Base-by-base conservation (phyloP, 2,329 filamentous ascomycete genomes). In the Alternaria brassicae region DNA sequence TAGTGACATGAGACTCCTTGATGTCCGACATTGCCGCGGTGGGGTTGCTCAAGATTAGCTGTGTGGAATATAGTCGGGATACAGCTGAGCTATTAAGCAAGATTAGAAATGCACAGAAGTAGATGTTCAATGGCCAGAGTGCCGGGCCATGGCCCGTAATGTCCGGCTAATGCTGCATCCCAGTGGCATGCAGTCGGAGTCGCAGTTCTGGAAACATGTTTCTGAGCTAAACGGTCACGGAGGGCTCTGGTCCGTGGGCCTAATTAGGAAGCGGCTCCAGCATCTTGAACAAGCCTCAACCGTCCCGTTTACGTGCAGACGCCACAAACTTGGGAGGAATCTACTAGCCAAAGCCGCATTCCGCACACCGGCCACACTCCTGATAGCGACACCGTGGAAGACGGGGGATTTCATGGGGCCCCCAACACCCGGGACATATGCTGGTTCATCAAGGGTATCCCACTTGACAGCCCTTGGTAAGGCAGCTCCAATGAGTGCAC, bases 11-110 rank as follows among this genome's bases (percentile, higher is more conserved):
- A 10, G 44, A 39, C 27, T 65, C 63, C 49, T 68, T 68, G 48
- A 45, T 49, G 25, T 65, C 61, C 51, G 65, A 57, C 63, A 69
- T 68, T 42, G 55, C 60, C 40, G 49, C 41, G 41, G 50, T 62
- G 30, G 52, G 44, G 32, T 49, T 49, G 37, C 50, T 61, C 48
- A 21, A 55, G 39, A 39, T n/a, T 50, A 58, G 60, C 41, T 57
- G 62, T 66, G 60, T 49, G 9, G 57, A 56, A 50, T 54, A 56
- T 34, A 42, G 23, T n/a, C 34, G 64, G 53, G 58, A 53, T 37
- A 25, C 53, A 39, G 42, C 40, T 40, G 30, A 41, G 42, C 56
- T 68, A 68, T 68, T 62, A 62, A 56, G 56, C 61, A 57, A 56
- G 15, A 17, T 60, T 27, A 36, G 57, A 37, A 13, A 53, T 47